Percentiles rank a stretch among this genome's conserved stretches.
Conservation (phyloP, 2,329 filamentous ascomycete genomes). For the Trichoderma brevicompactum region DNA sequence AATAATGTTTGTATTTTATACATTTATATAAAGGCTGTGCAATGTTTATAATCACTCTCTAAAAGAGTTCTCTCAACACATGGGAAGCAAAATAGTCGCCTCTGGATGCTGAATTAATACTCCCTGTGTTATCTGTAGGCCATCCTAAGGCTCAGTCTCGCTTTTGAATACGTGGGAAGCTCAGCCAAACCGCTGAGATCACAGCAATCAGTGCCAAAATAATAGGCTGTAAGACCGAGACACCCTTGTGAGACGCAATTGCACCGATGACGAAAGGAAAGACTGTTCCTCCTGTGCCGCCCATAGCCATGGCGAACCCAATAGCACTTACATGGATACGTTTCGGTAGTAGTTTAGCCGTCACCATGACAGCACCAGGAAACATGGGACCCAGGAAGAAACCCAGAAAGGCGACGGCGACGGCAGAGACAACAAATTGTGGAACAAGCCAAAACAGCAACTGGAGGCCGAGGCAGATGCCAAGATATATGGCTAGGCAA, state of each 20-base stretch:
- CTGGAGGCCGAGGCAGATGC: conserved; percentile 62
- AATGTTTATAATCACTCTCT: too few species aligned
- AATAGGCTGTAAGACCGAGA: conserved; percentile 56
- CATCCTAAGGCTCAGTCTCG: conserved; percentile 32
- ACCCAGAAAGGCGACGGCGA: conserved; percentile 70
- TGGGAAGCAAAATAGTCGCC: too few species aligned
- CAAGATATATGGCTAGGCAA: conserved; percentile 64
- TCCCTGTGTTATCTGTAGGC: too few species aligned
- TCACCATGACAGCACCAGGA: conserved; percentile 70
- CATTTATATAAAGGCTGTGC: too few species aligned
- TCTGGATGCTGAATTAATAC: too few species aligned
- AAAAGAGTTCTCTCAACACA: too few species aligned
- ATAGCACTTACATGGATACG: conserved; percentile 73
- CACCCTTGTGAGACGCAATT: conserved; percentile 57
- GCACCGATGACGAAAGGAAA: conserved; percentile 66
- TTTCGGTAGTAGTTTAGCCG: conserved; percentile 70
- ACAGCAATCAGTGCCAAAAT: conserved; percentile 50
- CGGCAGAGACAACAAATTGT: conserved; percentile 60
- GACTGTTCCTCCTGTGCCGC: conserved; percentile 68
- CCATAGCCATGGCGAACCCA: conserved; percentile 74
- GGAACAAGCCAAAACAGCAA: conserved; percentile 63
- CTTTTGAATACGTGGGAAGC: conserved; percentile 45
- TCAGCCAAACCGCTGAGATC: conserved; percentile 42
- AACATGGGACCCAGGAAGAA: conserved; percentile 78
- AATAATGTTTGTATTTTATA: too few species aligned